Base-by-base conservation (phyloP, 1,284 basidiomycete genomes). In the Cryptococcus sp. region DNA sequence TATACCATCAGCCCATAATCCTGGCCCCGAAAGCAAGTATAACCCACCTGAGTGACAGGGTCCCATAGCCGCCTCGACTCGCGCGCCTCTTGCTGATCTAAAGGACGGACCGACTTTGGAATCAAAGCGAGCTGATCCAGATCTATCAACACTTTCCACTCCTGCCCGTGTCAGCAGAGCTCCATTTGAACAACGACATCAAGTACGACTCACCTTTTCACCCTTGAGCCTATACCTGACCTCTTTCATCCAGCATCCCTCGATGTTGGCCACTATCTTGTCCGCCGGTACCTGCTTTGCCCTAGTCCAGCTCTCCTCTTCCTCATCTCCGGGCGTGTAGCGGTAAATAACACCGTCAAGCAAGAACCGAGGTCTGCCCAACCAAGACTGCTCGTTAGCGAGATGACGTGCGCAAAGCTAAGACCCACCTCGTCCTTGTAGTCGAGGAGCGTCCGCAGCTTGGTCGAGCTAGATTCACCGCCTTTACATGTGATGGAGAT, bases 41-140 rank as follows among this genome's bases (percentile, higher is more conserved):
- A n/a, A n/a, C 45, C 31, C 43, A 45, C 42, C 47, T 75, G 77
- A 33, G 91, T 93, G 19, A 98, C 91, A 33, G 77, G 80, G 46
- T 87, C 82, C 95, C 94, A 97, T 51, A 97, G 74, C 74, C 81
- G 83, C 53, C 91, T 78, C 54, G 88, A 93, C 76, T 98, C 95
- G 54, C 80, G 76, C 16, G 80, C 78, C 23, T 83, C 78, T 70
- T 97, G 94, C 65, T 80, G 79, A 53, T 83, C 80, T 44, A 97
- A 63, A 5, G 90, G 84, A 22, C 93, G 80, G 37, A 97, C 91
- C 12, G 73, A 68, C 78, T 97, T 97, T 12, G 88, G 87, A 16
- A 93, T 77, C n/a, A 85, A 73, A 21, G 79, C 77, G 40, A 98
- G 73, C 37, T 80, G 77, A 22, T 83, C 80, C 37, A 97, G 71